These are phyloP conservation scores for Patellifolia procumbens DNA, from an alignment of 179 eudicot species.

Conservation along the genomic window DNA sequence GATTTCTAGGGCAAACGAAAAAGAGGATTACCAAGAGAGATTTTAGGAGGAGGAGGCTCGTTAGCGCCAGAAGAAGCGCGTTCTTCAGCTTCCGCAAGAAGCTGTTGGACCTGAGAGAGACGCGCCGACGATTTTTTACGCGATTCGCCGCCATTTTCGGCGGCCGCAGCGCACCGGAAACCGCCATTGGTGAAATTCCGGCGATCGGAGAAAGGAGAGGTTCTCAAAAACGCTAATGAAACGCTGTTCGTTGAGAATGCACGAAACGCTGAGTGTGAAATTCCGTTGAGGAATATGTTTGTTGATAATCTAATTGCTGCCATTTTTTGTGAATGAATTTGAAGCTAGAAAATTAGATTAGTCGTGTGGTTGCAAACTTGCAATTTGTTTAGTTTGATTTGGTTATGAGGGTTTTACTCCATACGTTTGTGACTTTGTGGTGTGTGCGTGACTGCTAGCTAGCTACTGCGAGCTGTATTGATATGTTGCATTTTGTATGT, in stretches of 20 bases:
- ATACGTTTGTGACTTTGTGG: too few relatives aligned
- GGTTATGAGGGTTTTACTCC: too few relatives aligned
- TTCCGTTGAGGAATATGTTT: constrained; percentile 32
- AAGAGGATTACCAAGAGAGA: constrained; percentile 51
- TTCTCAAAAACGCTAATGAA: constrained; percentile 5
- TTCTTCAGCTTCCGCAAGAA: constrained; percentile 62
- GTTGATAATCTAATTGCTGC: constrained; percentile 48
- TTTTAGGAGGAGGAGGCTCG: constrained; percentile 71
- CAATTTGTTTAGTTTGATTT: too few relatives aligned
- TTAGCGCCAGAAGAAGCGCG: constrained; percentile 58
- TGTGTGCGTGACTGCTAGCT: too few relatives aligned
- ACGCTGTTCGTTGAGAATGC: constrained; percentile 23
- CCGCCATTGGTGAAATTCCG: constrained; percentile 42
- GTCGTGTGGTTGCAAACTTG: too few relatives aligned
- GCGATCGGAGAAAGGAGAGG: constrained; percentile 4
- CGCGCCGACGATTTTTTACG: constrained; percentile 68
- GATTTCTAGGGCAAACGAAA: neutral
- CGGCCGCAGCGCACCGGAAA: constrained; percentile 45
- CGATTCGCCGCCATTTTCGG: constrained; percentile 42
- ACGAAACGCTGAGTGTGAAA: constrained; percentile 32
- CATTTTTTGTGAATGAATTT: constrained; percentile 28
- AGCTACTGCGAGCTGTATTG: too few relatives aligned
- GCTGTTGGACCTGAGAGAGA: constrained; percentile 68
- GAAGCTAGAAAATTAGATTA: constrained; percentile 15
- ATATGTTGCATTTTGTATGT: too few relatives aligned